These are phyloP conservation scores for Apiotrichum gamsii DNA, from an alignment of 1,284 basidiomycete species.

Conservation along the genomic window DNA sequence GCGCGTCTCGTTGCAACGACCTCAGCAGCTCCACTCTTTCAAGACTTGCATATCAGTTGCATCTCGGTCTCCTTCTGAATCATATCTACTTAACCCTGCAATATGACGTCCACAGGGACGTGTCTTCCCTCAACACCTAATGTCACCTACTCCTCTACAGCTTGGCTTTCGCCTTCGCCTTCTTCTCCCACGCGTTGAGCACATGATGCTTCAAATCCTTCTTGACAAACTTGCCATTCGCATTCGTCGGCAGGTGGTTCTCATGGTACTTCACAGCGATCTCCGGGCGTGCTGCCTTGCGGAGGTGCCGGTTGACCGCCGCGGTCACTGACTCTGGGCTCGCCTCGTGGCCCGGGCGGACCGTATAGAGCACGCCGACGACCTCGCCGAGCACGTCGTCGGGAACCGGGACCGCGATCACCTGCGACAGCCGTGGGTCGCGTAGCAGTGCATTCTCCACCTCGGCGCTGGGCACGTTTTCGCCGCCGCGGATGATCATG, in stretches of 20 bases:
- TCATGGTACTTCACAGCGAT: not conserved
- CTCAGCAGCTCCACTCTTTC: too few species aligned
- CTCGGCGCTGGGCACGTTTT: conserved; percentile 37
- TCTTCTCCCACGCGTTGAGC: not conserved
- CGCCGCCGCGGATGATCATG: conserved; percentile 43
- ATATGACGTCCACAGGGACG: too few species aligned
- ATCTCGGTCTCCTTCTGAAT: too few species aligned
- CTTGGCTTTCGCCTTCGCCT: too few species aligned
- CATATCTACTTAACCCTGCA: too few species aligned
- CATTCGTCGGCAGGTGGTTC: conserved; percentile 13
- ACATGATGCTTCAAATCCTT: conserved; percentile 21
- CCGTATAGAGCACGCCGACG: conserved; percentile 28
- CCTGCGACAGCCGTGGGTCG: conserved; percentile 26
- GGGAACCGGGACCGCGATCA: conserved; percentile 30
- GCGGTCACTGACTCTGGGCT: too few species aligned
- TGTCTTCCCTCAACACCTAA: too few species aligned
- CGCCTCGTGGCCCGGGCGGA: conserved; percentile 5
- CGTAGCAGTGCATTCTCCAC: conserved; percentile 37
- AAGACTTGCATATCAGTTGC: too few species aligned
- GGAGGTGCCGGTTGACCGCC: too few species aligned
- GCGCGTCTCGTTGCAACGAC: too few species aligned
- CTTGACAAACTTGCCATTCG: conserved; percentile 36
- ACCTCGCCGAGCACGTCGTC: conserved; percentile 30
- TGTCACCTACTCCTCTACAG: too few species aligned
- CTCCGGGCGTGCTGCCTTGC: too few species aligned